A percentile compares a stretch with the other conserved stretches of the same genome.
phyloP scores from a whole-genome alignment of 2,329 filamentous ascomycete genomes.

The Zasmidium angulare region DNA sequence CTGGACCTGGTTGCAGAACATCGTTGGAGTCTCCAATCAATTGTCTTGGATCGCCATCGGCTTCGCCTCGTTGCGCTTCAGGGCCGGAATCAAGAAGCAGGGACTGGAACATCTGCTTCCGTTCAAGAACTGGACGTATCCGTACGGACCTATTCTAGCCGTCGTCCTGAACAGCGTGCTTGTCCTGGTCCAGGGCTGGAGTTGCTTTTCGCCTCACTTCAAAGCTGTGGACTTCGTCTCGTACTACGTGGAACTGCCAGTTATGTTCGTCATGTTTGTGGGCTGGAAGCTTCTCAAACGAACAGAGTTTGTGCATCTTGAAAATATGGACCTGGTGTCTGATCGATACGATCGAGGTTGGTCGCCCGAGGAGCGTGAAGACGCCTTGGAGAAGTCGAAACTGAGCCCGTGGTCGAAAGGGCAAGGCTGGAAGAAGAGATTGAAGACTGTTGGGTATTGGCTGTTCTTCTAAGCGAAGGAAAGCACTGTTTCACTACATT shows the following conservation, averaged over 20 bases:
- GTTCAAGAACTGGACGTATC: conserved; percentile 68
- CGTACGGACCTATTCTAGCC: conserved; percentile 58
- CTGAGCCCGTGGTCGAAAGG: conserved; percentile 14
- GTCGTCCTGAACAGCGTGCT: conserved; percentile 60
- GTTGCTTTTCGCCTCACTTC: conserved; percentile 61
- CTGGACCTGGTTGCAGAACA: conserved; percentile 67
- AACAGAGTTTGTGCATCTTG: conserved; percentile 46
- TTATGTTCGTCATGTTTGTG: conserved; percentile 58
- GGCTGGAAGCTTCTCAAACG: conserved; percentile 56
- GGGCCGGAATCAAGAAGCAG: conserved; percentile 56
- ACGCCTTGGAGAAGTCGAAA: conserved; percentile 15
- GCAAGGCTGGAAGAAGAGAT: conserved; percentile 14
- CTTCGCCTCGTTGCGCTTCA: conserved; percentile 65
- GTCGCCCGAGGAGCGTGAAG: conserved; percentile 19
- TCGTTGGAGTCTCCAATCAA: conserved; percentile 68
- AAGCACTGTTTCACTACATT: too few species aligned
- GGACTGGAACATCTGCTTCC: conserved; percentile 62
- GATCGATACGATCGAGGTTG: conserved; percentile 22
- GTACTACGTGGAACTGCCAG: conserved; percentile 59
- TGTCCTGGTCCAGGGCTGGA: conserved; percentile 64
- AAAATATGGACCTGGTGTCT: conserved; percentile 50
- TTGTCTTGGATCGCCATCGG: conserved; percentile 66
- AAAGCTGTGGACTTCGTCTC: conserved; percentile 61
- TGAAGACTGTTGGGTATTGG: conserved; percentile 17
- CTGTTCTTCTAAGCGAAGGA: background rate